Evolutionary conservation across 2,329 filamentous ascomycete genomes (phyloP), one percentile per base, ranked within the genome.

Genomic region (Dactylellina haptotyla): DNA sequence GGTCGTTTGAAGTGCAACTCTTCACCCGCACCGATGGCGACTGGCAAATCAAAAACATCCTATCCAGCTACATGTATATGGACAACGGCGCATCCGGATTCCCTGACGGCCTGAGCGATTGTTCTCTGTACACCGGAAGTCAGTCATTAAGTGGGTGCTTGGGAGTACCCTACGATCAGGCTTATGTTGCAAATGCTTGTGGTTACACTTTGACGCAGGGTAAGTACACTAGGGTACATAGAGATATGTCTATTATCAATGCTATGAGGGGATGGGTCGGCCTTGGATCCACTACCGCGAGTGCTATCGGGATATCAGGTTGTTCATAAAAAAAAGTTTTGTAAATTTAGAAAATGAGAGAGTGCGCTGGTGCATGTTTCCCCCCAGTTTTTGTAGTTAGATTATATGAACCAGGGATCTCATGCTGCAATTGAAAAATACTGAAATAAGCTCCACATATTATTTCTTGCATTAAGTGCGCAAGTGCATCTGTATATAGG

Each of bases 241-340:
- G 78, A 14, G 78, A 79, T 73, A n/a, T 79, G 30, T 56, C 67
- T 9, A 79, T 79, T 25, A 74, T 79, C 16, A 79, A 79, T 75
- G 78, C 77, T 12, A 79, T 79, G 78, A 78, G 78, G 61, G 64
- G 59, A 26, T 79, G 78, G 78, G 76, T 79, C 51, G 78, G 78
- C 1, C 73, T 79, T 48, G 62, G 67, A 4, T 51, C 57, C 20
- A 77, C 76, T 2, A 79, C 75, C 16, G 78, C 76, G 6, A 66
- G 63, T 26, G 70, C 54, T 4, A 58, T 79, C 43, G 78, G 78
- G 34, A 79, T 79, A 56, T 23, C 77, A 9, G 75, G 78, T 4
- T 79, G 78, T 45, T 54, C 64, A 9, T 69, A 39, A 59, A 54
- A 25, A 39, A n/a, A n/a, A n/a, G n/a, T n/a, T n/a, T n/a, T n/a